phyloP scores from a whole-genome alignment of 75 land plant species.

The Gnetum montanum region DNA sequence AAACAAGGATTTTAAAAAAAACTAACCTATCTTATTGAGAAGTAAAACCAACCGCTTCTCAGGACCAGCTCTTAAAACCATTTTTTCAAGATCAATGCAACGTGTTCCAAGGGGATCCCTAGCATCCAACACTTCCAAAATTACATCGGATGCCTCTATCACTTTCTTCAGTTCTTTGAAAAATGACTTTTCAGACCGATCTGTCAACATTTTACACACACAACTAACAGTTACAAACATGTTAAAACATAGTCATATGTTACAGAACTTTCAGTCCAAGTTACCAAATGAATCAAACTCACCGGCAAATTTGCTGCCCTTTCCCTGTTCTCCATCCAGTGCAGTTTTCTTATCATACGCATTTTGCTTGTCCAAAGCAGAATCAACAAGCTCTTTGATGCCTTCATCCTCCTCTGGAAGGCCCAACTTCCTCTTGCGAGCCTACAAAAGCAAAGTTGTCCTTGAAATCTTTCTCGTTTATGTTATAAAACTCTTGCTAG shows the following conservation, averaged over 20 bases:
- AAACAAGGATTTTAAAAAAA: no score
- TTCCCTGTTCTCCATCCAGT: no score
- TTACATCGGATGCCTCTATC: constrained; percentile 92
- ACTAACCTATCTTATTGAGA: constrained; percentile 88
- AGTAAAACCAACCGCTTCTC: constrained; percentile 67
- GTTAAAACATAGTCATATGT: not conserved
- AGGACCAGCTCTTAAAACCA: constrained; percentile 67
- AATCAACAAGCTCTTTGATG: constrained; percentile 20
- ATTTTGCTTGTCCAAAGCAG: constrained; percentile 16
- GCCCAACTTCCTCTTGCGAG: constrained; percentile 73
- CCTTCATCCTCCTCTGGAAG: constrained; percentile 37
- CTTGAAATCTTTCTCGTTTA: no score
- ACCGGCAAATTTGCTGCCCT: not conserved
- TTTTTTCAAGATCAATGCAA: constrained; percentile 77
- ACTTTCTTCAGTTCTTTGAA: constrained; percentile 88
- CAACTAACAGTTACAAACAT: not conserved
- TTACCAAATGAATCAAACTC: no score
- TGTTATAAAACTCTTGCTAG: no score
- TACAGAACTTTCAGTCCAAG: not conserved
- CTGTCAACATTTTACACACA: no score
- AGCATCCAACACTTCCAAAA: constrained; percentile 91
- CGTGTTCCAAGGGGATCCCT: constrained; percentile 91
- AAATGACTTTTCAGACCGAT: constrained; percentile 68
- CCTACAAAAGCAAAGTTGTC: no score
- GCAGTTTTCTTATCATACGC: constrained; percentile 26